These are phyloP conservation scores for Metschnikowia picachoensis DNA, from an alignment of 805 yeast species.

Conservation along the genomic window DNA sequence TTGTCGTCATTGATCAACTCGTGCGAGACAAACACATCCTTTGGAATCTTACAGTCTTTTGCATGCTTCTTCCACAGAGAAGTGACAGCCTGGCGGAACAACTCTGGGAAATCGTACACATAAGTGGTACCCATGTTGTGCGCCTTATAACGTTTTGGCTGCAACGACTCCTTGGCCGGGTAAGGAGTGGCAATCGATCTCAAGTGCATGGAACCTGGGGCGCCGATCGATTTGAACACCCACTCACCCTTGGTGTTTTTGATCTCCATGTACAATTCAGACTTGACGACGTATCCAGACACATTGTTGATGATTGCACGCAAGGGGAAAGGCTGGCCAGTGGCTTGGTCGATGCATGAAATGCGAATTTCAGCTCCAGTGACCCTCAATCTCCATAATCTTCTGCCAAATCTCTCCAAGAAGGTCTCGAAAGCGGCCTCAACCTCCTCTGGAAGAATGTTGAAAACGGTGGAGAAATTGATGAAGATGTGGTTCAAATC, in stretches of 20 bases:
- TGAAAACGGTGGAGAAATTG: constrained; percentile 94
- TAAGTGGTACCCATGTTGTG: constrained; percentile 98
- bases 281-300: constrained; percentile 94
- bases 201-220: constrained; percentile 96
- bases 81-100: constrained; percentile 88
- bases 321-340: constrained; percentile 90
- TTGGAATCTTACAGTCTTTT: constrained; percentile 57
- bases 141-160: constrained; percentile 98
- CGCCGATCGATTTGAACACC: constrained; percentile 93
- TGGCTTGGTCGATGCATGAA: constrained; percentile 83
- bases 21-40: constrained; percentile 69
- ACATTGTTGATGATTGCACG: constrained; percentile 96
- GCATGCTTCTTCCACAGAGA: constrained; percentile 78
- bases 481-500: constrained; percentile 96
- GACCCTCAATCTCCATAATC: constrained; percentile 93
- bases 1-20: constrained; percentile 85
- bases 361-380: constrained; percentile 97
- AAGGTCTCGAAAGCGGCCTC: constrained; percentile 97
- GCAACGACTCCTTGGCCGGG: constrained; percentile 96
- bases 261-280: constrained; percentile 92
- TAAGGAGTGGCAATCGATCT: constrained; percentile 94
- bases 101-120: constrained; percentile 97
- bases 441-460: constrained; percentile 90
- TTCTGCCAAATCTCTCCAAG: constrained; percentile 94
- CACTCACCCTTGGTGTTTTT: constrained; percentile 91